Conservation (phyloP, 2,329 filamentous ascomycete species). For the Phyllosticta paracitricarpa region DNA sequence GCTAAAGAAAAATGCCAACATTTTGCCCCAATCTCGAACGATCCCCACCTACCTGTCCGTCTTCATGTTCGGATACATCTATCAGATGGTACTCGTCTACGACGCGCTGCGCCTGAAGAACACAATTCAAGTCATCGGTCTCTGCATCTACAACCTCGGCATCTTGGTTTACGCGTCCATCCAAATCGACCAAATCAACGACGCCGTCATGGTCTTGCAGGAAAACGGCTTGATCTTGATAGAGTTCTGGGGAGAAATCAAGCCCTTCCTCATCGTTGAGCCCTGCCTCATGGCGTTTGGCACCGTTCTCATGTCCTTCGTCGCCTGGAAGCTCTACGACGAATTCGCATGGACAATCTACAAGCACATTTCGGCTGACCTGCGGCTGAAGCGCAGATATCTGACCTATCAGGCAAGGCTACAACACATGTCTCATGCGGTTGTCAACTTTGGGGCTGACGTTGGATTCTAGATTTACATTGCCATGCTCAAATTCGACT, state of each 20-base stretch:
- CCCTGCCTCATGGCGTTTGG: conserved; percentile 72
- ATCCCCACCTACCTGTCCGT: conserved; percentile 94
- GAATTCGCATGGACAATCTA: conserved; percentile 99
- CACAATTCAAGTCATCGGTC: conserved; percentile 94
- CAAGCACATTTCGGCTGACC: conserved; percentile 96
- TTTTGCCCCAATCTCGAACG: conserved; percentile 41
- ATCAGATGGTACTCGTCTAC: conserved; percentile 81
- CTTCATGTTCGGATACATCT: conserved; percentile 95
- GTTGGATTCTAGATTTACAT: conserved; percentile 69
- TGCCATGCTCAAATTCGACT: conserved; percentile 94
- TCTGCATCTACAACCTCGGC: conserved; percentile 85
- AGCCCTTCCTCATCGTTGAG: conserved; percentile 73
- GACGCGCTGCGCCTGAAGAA: conserved; percentile 92
- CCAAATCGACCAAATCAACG: conserved; percentile 80
- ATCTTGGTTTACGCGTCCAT: conserved; percentile 88
- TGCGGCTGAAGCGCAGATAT: conserved; percentile 93
- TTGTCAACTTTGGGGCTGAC: neutral
- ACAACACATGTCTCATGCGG: neutral
- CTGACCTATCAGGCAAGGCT: conserved; percentile 82
- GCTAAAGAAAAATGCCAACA: conserved; percentile 33
- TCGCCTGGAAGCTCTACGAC: conserved; percentile 93
- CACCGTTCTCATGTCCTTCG: conserved; percentile 61
- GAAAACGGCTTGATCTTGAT: conserved; percentile 34
- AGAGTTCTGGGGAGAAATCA: conserved; percentile 58
- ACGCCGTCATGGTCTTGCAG: conserved; percentile 53